A percentile compares a stretch with the other conserved stretches of the same genome.
Conservation (phyloP, 2,329 filamentous ascomycete species). For the Colletotrichum lindemuthianum region DNA sequence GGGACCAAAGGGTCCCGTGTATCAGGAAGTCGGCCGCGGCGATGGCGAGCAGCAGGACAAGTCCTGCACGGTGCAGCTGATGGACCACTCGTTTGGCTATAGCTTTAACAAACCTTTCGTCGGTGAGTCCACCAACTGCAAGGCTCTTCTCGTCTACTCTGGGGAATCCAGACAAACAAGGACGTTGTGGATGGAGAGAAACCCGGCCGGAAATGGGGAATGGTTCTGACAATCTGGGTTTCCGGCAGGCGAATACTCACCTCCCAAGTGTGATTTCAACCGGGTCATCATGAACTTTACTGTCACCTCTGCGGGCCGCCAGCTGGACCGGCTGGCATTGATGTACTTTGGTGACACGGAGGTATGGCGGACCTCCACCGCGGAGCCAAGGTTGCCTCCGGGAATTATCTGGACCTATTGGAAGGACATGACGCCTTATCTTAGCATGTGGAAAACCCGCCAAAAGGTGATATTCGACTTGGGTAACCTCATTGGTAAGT, state of each 20-base stretch:
- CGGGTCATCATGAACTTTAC: constrained; percentile 81
- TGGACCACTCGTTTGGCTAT: constrained; percentile 75
- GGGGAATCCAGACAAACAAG: background rate
- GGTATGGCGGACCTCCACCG: constrained; percentile 85
- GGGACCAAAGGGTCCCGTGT: constrained; percentile 53
- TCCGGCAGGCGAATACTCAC: constrained; percentile 67
- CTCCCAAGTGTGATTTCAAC: constrained; percentile 77
- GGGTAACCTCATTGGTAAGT: constrained; percentile 70
- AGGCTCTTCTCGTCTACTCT: background rate
- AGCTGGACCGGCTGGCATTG: constrained; percentile 79
- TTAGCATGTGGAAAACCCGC: constrained; percentile 72
- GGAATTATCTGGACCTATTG: constrained; percentile 81
- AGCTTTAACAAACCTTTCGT: constrained; percentile 81
- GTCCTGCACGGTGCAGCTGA: constrained; percentile 66
- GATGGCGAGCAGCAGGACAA: constrained; percentile 35
- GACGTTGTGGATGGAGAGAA: background rate
- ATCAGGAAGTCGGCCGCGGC: constrained; percentile 30
- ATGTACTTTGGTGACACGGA: constrained; percentile 83
- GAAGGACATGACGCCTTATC: constrained; percentile 81
- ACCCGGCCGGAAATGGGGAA: background rate
- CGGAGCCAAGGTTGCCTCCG: constrained; percentile 72
- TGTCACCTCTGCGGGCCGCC: constrained; percentile 74
- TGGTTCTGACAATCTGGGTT: background rate
- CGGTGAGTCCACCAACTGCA: constrained; percentile 56
- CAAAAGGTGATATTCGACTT: constrained; percentile 86